phyloP scores from a whole-genome alignment of 2,329 filamentous ascomycete species.

The Phialocephala sp. region DNA sequence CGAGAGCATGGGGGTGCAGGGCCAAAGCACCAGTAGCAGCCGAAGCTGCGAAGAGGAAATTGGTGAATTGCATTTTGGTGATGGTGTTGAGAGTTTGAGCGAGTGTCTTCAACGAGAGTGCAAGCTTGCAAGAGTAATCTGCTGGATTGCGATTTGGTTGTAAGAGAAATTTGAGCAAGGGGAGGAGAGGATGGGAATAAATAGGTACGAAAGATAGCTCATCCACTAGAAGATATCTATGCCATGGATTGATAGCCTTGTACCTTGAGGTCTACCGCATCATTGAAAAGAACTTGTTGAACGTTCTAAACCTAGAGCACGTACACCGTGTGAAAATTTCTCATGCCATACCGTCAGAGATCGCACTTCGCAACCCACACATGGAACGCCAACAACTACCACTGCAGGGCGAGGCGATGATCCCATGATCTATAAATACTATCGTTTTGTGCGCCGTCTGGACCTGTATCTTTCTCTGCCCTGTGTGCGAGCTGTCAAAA shows the following conservation, averaged over 20 bases:
- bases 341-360: not conserved
- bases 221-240: not conserved
- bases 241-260: not conserved
- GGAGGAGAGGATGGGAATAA: constrained; percentile 11
- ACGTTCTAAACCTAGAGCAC: not conserved
- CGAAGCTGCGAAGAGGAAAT: constrained; percentile 29
- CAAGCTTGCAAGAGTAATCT: constrained; percentile 13
- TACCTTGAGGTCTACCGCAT: not conserved
- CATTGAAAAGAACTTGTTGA: not conserved
- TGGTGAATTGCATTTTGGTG: constrained; percentile 41
- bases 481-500: constrained; percentile 3
- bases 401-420: not conserved
- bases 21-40: constrained; percentile 15
- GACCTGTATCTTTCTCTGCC: not conserved
- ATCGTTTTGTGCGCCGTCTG: not conserved
- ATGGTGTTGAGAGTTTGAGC: constrained; percentile 28
- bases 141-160: not conserved
- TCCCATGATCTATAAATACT: not conserved
- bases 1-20: constrained; percentile 15
- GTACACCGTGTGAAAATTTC: not conserved
- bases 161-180: not conserved
- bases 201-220: not conserved
- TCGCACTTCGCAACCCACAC: not conserved
- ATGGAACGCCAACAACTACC: not conserved
- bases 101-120: constrained; percentile 13